Evolutionary conservation across 208 protist genomes (phyloP), one percentile per base, ranked within the genome.

Genomic region (Trypanosoma avium): DNA sequence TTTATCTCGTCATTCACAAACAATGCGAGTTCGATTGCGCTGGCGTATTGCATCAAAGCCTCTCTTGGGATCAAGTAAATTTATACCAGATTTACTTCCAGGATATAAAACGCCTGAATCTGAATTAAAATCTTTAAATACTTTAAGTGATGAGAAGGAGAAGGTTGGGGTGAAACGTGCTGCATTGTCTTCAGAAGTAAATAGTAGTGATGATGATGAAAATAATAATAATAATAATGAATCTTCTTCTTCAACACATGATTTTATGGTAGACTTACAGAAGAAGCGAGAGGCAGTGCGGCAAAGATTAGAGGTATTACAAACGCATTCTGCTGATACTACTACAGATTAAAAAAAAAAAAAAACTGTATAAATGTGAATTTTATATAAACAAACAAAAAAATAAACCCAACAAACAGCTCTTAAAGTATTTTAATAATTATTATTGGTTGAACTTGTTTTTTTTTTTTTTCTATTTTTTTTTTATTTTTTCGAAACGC

Each of bases 1-100:
- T 1, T 50, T 84, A 13, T 80, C 73, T 13, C 54, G 70, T n/a
- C 29, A 78, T 61, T 35, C 57, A 22, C 24, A 56, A 17, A 86
- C 67, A 10, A 79, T 82, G 69, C 73, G 76, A 6, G 73, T 87
- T 15, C 84, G 88, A 8, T 68, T 94, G 49, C 88, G 64, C 15
- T 94, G 86, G 70, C 55, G 63, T 10, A 52, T 89, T 27, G 73
- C 74, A 21, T 75, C 81, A 8, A 77, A 67, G 56, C 82, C 80
- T 15, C 36, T 69, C 22, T 65, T 85, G 54, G 59, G 40, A 10
- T 52, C 13, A 15, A 32, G 12, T 24, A 40, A 9, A 56, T 73
- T 72, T 72, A 40, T 62, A 15, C 67, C 67, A 10, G 32, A 66
- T 57, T 53, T 73, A 29, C 60, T 73, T 19, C 50, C 27, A 9